Conservation (phyloP, 163 green algal genomes). For the Volvox carteri region DNA sequence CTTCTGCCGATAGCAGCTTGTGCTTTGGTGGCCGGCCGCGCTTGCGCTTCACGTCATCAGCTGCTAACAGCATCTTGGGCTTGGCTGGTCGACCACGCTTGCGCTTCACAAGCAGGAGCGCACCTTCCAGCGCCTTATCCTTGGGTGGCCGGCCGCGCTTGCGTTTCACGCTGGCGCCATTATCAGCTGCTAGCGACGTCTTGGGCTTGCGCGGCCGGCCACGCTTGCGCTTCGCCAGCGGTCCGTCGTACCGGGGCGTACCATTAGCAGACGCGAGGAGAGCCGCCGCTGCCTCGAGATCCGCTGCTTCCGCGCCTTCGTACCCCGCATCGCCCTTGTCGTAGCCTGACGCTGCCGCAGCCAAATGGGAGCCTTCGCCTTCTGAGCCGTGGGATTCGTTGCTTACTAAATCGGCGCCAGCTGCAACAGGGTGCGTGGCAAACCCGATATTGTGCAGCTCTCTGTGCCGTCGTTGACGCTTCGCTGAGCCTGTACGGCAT, state of each 20-base stretch:
- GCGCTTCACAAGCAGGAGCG: background rate
- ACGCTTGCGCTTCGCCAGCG: background rate
- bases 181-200: background rate
- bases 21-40: background rate
- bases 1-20: background rate
- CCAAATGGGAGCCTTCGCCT: background rate
- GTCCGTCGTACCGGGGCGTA: background rate
- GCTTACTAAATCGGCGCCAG: background rate
- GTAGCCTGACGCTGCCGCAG: background rate
- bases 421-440: background rate
- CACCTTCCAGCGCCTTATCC: background rate
- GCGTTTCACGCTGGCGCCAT: background rate
- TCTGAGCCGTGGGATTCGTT: background rate
- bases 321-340: background rate
- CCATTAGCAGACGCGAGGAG: background rate
- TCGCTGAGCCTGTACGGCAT: background rate
- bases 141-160: slow-evolving; percentile 13
- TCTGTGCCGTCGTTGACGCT: background rate
- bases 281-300: background rate
- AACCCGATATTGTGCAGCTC: background rate
- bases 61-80: background rate
- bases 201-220: background rate
- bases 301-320: background rate
- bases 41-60: background rate
- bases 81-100: background rate